These are phyloP conservation scores for Suillus discolor DNA, from an alignment of 768 basidiomycete genomes.

Conservation along the genomic window DNA sequence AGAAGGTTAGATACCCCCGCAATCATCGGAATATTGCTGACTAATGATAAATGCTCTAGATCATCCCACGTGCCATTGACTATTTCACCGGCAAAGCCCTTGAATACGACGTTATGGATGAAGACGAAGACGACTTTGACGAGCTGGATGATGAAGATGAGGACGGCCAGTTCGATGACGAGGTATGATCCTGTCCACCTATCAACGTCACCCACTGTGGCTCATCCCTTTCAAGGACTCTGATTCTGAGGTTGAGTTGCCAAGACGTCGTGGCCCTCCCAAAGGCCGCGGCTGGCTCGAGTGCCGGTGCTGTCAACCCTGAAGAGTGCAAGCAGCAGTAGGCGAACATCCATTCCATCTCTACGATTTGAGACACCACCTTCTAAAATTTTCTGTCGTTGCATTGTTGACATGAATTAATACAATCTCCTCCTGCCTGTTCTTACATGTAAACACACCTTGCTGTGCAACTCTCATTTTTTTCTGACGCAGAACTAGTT, in stretches of 20 bases:
- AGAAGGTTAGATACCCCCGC: constrained; percentile 61
- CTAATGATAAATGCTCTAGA: constrained; percentile 41
- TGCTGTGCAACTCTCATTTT: constrained; percentile 6
- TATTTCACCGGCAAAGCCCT: constrained; percentile 98
- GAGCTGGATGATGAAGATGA: constrained; percentile 55
- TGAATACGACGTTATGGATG: constrained; percentile 67
- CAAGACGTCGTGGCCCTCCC: constrained; percentile 59
- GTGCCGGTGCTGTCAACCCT: constrained; percentile 50
- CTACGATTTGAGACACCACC: background rate
- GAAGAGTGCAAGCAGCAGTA: constrained; percentile 95
- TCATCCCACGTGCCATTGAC: constrained; percentile 94
- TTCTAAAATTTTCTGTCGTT: constrained; percentile 4
- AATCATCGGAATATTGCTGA: constrained; percentile 7
- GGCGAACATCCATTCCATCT: constrained; percentile 14
- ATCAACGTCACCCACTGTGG: constrained; percentile 17
- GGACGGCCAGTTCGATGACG: constrained; percentile 61
- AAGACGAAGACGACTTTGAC: constrained; percentile 61
- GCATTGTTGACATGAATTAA: constrained; percentile 9
- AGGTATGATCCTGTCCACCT: constrained; percentile 41
- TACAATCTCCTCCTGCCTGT: background rate
- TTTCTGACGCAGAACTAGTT: background rate
- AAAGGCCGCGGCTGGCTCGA: constrained; percentile 54
- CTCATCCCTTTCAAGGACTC: constrained; percentile 49
- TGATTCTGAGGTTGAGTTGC: constrained; percentile 67
- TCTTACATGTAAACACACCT: constrained; percentile 5